phyloP scores from a whole-genome alignment of 495 filamentous ascomycete genomes.

The Aspergillus campestris region DNA sequence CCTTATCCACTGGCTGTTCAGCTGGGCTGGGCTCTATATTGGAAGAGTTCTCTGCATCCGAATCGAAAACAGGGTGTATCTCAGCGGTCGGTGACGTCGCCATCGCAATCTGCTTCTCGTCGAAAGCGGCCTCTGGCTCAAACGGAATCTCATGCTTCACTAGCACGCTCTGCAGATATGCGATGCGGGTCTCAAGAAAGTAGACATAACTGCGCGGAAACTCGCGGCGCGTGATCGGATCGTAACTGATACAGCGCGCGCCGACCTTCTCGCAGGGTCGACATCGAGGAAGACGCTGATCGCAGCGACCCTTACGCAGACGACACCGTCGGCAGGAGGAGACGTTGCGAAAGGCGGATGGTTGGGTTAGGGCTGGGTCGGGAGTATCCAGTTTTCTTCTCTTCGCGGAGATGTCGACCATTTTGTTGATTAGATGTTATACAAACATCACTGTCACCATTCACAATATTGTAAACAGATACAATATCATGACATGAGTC shows the following conservation, averaged over 20 bases:
- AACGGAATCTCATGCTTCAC: conserved; percentile 58
- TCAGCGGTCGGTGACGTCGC: conserved; percentile 10
- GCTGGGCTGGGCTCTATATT: no score
- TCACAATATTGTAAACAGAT: no score
- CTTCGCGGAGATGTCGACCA: no score
- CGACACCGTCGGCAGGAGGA: conserved; percentile 87
- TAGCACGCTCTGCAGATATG: conserved; percentile 68
- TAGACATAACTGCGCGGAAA: conserved; percentile 89
- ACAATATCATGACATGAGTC: no score
- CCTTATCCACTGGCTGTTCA: no score
- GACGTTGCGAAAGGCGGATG: conserved; percentile 74
- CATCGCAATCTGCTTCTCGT: conserved; percentile 36
- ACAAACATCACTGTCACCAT: no score
- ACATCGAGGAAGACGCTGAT: conserved; percentile 80
- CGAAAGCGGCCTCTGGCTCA: conserved; percentile 64
- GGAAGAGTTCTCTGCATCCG: no score
- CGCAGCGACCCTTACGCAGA: conserved; percentile 83
- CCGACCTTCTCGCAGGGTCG: conserved; percentile 81
- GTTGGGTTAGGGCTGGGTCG: background rate
- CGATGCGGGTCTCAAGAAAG: conserved; percentile 75
- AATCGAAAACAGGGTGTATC: no score
- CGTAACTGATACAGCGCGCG: conserved; percentile 83
- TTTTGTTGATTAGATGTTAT: no score
- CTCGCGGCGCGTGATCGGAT: conserved; percentile 89
- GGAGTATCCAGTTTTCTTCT: no score